Percentiles rank a stretch among this genome's conserved stretches.
Conservation (phyloP, 2,329 filamentous ascomycete genomes). For the Hypomyces rosellus region DNA sequence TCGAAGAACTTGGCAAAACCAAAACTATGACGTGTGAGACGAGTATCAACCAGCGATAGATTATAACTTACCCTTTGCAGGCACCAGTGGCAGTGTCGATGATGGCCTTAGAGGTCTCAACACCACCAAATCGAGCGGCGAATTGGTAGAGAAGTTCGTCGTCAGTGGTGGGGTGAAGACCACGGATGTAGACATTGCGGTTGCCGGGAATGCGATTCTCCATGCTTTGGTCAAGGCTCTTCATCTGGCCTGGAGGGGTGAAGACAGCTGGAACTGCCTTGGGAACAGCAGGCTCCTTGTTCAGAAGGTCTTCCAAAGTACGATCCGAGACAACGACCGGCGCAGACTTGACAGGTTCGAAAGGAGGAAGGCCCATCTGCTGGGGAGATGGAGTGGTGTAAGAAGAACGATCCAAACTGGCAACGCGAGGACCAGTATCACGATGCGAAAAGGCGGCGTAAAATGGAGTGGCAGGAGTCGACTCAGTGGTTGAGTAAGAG, state of each 20-base stretch:
- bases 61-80: conserved; percentile 77
- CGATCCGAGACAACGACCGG: conserved; percentile 37
- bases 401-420: conserved; percentile 54
- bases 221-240: conserved; percentile 88
- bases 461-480: conserved; percentile 58
- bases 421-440: conserved; percentile 54
- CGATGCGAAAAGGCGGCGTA: conserved; percentile 53
- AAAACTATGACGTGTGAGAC: conserved; percentile 55
- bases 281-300: conserved; percentile 77
- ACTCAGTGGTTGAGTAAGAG: conserved; percentile 63
- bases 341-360: conserved; percentile 37
- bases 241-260: conserved; percentile 75
- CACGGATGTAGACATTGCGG: conserved; percentile 96
- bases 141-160: conserved; percentile 82
- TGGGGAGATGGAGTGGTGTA: conserved; percentile 64
- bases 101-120: conserved; percentile 97
- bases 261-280: conserved; percentile 84
- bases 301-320: conserved; percentile 57
- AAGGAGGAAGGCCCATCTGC: conserved; percentile 40
- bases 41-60: background rate
- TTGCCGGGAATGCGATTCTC: conserved; percentile 89
- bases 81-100: conserved; percentile 89
- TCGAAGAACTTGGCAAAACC: conserved; percentile 95
- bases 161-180: conserved; percentile 89
- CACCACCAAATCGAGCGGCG: conserved; percentile 80